phyloP scores from a whole-genome alignment of 177 flowering plant genomes.

The Vitis hybrid region DNA sequence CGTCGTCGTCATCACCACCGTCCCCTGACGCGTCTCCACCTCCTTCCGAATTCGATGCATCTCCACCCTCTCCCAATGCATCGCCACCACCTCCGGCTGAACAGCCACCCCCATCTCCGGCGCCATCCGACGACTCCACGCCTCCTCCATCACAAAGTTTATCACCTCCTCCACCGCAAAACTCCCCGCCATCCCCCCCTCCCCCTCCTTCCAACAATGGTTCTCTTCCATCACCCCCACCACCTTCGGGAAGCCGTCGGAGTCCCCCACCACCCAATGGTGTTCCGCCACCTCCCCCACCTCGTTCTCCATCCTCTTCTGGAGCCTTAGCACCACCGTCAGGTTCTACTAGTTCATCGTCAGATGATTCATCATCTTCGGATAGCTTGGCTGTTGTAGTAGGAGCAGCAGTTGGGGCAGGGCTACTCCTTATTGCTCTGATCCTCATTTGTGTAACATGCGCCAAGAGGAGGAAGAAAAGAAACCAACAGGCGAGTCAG shows the following conservation, averaged over 20 bases:
- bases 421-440: conserved; percentile 13
- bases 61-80: conserved; percentile 11
- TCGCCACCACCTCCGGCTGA: conserved; percentile 12
- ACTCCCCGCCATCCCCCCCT: conserved; percentile 12
- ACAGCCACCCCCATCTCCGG: conserved; percentile 1
- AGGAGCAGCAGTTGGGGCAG: conserved; percentile 23
- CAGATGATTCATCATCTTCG: conserved; percentile 1
- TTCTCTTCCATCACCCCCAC: conserved; percentile 9
- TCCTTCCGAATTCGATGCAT: background rate
- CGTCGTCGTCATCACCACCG: conserved; percentile 10
- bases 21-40: conserved; percentile 17
- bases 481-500: background rate
- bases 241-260: background rate
- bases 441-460: conserved; percentile 18
- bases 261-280: background rate
- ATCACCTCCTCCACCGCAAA: conserved; percentile 17
- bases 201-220: conserved; percentile 8
- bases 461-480: conserved; percentile 29
- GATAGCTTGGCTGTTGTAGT: background rate
- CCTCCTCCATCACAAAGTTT: conserved; percentile 1
- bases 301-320: background rate
- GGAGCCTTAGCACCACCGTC: conserved; percentile 2
- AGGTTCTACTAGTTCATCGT: background rate
- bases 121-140: conserved; percentile 3
- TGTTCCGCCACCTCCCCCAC: conserved; percentile 12